Evolutionary conservation across 148 eudicot genomes (phyloP), one percentile per base, ranked within the genome.

Genomic region (Gaultheria prostrata): DNA sequence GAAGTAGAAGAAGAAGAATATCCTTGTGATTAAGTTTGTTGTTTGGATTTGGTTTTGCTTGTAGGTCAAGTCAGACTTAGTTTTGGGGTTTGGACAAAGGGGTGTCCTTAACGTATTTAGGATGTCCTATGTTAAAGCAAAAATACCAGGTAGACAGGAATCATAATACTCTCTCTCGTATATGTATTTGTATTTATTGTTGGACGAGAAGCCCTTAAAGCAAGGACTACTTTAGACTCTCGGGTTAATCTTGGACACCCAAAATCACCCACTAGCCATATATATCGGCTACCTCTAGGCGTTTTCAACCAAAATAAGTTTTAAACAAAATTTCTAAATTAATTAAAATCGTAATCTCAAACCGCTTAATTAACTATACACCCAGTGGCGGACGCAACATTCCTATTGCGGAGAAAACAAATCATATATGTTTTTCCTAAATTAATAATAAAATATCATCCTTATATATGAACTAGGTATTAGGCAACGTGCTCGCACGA

Each of bases 1-100:
- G 75, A 43, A 21, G 75, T 32, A 18, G 51, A 30, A 14, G 85
- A 86, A 83, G 67, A 83, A 72, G 83, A 86, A 91, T 85, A 91
- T 88, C 84, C 95, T 88, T 85, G n/a, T n/a, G 13, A 73, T 35
- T 56, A 39, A 8, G 24, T 21, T 21, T 33, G 87, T 90, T 91
- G 43, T 39, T 39, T 39, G 43, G 78, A 65, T 65, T 91, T 87
- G 89, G 88, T 87, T 93, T 57, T 81, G 33, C 91, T 91, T 95
- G 91, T 89, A 87, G 82, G 84, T 90, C 91, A 95, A 90, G 98
- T 91, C 82, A 89, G 67, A 61, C 70, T 81, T 67, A 70, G 89
- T 83, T 88, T 83, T 11, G 85, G 85, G 86, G 18, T 89, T 89
- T 86, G 88, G 84, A 84, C 84, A 87, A 87, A 82, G 85, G 74